A percentile compares a stretch with the other conserved stretches of the same genome.
phyloP scores from a whole-genome alignment of 2,329 filamentous ascomycete genomes.

The Alternaria metachromatica region DNA sequence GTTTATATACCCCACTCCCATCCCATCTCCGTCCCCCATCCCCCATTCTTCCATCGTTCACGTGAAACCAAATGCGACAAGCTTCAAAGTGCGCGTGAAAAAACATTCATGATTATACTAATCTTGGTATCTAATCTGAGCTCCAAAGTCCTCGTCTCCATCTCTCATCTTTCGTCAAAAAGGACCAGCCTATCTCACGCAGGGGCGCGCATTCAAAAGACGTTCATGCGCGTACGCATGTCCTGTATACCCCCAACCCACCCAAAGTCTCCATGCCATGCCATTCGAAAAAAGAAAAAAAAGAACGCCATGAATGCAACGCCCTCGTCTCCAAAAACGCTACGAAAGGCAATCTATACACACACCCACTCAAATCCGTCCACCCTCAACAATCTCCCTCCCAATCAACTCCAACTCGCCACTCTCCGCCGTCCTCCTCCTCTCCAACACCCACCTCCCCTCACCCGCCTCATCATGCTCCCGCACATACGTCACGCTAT shows the following conservation, averaged over 20 bases:
- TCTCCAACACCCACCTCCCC: slow-evolving; percentile 71
- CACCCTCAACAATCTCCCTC: slow-evolving; percentile 67
- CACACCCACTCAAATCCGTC: slow-evolving; percentile 36
- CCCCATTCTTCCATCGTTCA: background rate
- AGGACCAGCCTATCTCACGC: background rate
- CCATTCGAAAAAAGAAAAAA: background rate
- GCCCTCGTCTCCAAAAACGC: background rate
- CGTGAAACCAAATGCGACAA: background rate
- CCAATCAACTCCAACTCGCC: slow-evolving; percentile 71
- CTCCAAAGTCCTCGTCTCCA: background rate
- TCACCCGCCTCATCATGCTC: slow-evolving; percentile 66
- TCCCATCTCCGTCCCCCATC: background rate
- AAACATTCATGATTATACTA: background rate
- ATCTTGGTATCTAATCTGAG: background rate
- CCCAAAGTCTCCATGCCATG: background rate
- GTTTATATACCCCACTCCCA: background rate
- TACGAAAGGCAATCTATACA: background rate
- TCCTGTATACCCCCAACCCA: background rate
- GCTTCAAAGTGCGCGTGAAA: background rate
- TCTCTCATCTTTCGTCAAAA: background rate
- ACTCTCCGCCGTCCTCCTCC: slow-evolving; percentile 68
- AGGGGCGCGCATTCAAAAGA: background rate
- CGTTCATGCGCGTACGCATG: background rate
- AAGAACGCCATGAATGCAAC: background rate
- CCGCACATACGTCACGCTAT: slow-evolving; percentile 73